phyloP scores from a whole-genome alignment of 345 rosid species.

The Stellera chamaejasme region DNA sequence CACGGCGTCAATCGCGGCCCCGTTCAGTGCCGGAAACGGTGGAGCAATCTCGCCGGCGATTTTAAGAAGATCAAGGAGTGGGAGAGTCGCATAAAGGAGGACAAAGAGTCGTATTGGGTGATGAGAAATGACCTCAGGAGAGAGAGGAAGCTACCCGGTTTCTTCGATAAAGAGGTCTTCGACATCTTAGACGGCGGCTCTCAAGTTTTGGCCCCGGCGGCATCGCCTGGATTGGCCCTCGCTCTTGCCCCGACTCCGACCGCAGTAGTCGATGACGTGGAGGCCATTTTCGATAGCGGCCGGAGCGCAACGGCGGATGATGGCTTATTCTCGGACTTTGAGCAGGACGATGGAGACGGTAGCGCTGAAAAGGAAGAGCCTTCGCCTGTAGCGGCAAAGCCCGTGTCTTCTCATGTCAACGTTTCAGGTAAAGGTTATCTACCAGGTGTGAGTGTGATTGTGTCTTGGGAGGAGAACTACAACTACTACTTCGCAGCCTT shows the following conservation, averaged over 20 bases:
- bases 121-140: conserved; percentile 89
- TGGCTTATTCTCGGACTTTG: conserved; percentile 62
- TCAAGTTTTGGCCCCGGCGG: conserved; percentile 11
- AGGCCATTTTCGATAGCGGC: conserved; percentile 54
- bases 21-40: conserved; percentile 95
- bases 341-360: conserved; percentile 44
- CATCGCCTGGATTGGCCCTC: conserved; percentile 26
- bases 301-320: conserved; percentile 62
- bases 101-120: conserved; percentile 84
- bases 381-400: conserved; percentile 12
- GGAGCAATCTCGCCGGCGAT: conserved; percentile 98
- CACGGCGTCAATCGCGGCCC: conserved; percentile 97
- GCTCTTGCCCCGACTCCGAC: conserved; percentile 32
- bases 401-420: conserved; percentile 29
- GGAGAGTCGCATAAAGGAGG: conserved; percentile 63
- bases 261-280: conserved; percentile 21
- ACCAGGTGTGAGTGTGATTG: neutral
- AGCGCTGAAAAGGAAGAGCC: conserved; percentile 35
- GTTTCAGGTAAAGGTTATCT: conserved; percentile 29
- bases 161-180: conserved; percentile 88
- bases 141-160: conserved; percentile 85
- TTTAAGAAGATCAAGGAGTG: conserved; percentile 93
- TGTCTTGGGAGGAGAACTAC: neutral
- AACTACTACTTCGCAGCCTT: neutral
- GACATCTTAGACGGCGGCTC: conserved; percentile 66